Conservation (phyloP, 176 grass and related monocot species). For the Melocanna baccifera region DNA sequence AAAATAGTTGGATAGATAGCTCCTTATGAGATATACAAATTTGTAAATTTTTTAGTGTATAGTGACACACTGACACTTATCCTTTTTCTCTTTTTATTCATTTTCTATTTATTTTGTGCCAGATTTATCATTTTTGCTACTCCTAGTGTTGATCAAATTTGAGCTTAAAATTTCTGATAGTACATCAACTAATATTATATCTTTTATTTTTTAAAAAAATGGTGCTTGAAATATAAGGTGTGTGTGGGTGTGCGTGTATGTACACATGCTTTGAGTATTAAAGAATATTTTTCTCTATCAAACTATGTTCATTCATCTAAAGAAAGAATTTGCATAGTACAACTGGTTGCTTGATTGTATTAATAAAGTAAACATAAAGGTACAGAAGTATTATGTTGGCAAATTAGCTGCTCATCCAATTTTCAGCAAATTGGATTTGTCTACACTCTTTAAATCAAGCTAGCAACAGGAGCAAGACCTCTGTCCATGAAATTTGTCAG, state of each 20-base stretch:
- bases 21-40: neutral
- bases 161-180: neutral
- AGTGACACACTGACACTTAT: slow-evolving; percentile 4
- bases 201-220: neutral
- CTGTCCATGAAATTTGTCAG: neutral
- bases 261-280: neutral
- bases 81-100: neutral
- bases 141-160: neutral
- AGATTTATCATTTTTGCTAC: neutral
- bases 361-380: neutral
- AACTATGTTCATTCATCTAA: neutral
- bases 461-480: neutral
- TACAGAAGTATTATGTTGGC: neutral
- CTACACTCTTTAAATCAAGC: neutral
- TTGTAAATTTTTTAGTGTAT: neutral
- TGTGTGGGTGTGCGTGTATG: neutral
- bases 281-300: neutral
- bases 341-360: neutral
- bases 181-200: neutral
- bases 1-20: neutral
- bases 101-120: neutral
- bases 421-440: neutral
- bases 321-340: neutral
- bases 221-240: neutral
- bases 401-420: neutral